Evolutionary conservation across 352 stramenopile genomes (phyloP), one percentile per base, ranked within the genome.

Genomic region (Phytophthora megakarya): DNA sequence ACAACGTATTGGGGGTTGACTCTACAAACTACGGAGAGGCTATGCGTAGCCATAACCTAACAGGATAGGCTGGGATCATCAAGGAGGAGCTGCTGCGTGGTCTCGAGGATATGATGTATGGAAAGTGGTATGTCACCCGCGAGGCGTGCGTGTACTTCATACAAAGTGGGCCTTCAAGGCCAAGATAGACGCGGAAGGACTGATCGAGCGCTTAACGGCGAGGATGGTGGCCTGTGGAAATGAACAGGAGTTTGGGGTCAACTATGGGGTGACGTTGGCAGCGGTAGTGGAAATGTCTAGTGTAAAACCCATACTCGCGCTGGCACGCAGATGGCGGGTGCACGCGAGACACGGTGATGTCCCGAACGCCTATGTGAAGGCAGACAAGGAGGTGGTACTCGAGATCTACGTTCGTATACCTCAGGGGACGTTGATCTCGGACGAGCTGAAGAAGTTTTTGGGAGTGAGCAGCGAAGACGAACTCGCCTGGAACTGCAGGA

Each of bases 281-380:
- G 39, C 3, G 3, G 39, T 46, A 1, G 16, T 18, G 55, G 5
- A 67, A 37, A 4, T 73, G 39, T 6, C n/a, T 0, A 46, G 18
- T 11, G 39, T 28, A 0, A 46, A 46, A 19, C 6, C 9, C 1
- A 46, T 46, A 15, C 5, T 22, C 8, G 39, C 18, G 7, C 12
- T 26, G 19, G 39, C 39, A 5, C n/a, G 11, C 5, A 10, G 64
- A 6, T 76, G 43, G 58, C 0, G 35, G 0, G 67, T 76, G 0
- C 66, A 48, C 3, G 62, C 65, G 0, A 57, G 45, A 7, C 70
- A 77, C 22, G 60, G 68, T 4, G 73, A 76, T 6, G 37, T 75
- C 0, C 61, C 70, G 3, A 71, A 74, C 21, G 73, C 67, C 5
- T 78, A 81, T 25, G 45, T 75, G 1, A 70, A 75, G 38, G 70